These are phyloP conservation scores for Diaporthe capsici DNA, from an alignment of 2,329 filamentous ascomycete genomes.

Conservation along the genomic window DNA sequence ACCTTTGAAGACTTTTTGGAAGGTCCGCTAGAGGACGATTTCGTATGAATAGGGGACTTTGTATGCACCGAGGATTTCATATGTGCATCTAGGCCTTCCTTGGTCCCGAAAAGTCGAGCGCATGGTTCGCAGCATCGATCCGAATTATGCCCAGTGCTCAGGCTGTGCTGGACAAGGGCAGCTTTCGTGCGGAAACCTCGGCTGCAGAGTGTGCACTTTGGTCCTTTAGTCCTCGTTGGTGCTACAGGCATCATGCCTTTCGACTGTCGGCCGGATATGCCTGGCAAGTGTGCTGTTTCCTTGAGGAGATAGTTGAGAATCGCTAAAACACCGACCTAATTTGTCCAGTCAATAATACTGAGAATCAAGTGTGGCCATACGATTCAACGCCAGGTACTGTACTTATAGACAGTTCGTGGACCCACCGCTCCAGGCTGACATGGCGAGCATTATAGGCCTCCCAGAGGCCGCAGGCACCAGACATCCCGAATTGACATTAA, in stretches of 20 bases:
- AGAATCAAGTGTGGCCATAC: neutral
- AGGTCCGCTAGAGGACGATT: neutral
- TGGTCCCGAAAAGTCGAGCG: neutral
- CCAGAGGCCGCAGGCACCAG: neutral
- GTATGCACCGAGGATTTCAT: neutral
- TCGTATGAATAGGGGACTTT: neutral
- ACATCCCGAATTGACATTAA: neutral
- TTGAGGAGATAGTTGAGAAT: neutral
- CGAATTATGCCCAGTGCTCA: neutral
- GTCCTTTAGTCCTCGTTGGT: neutral
- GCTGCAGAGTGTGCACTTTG: neutral
- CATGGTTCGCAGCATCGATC: conserved; percentile 13
- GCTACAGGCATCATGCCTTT: neutral
- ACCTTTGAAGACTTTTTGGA: neutral
- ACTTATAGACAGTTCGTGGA: neutral
- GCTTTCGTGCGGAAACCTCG: neutral
- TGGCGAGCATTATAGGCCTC: neutral
- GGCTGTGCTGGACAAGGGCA: neutral
- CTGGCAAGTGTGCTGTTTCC: neutral
- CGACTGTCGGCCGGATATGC: neutral
- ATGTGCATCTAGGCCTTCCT: conserved; percentile 1
- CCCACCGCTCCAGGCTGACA: neutral
- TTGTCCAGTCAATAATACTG: neutral
- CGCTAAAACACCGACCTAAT: neutral
- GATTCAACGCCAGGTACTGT: neutral